These are phyloP conservation scores for Canavalia gladiata DNA, from an alignment of 306 rosid genomes.

Conservation along the genomic window DNA sequence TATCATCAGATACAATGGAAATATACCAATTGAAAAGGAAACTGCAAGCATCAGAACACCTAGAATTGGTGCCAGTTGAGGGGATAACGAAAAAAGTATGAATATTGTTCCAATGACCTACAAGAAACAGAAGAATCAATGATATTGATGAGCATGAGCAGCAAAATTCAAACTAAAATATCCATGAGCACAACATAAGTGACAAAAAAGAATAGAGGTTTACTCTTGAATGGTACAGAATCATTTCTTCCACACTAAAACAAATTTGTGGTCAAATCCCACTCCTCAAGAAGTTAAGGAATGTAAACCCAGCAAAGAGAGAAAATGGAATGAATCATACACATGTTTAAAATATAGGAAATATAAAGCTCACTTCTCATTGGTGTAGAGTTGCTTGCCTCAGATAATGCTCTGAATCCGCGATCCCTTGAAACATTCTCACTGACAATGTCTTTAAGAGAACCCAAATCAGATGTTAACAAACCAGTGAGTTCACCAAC, in stretches of 20 bases:
- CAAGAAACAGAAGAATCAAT: slow-evolving; percentile 45
- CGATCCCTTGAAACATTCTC: slow-evolving; percentile 96
- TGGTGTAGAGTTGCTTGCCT: slow-evolving; percentile 99
- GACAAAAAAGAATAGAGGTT: slow-evolving; percentile 15
- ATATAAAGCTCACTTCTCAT: slow-evolving; percentile 93
- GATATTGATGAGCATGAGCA: slow-evolving; percentile 35
- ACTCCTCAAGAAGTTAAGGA: slow-evolving; percentile 43
- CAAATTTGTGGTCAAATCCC: slow-evolving; percentile 31
- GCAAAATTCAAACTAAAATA: slow-evolving; percentile 43
- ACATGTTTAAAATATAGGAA: slow-evolving; percentile 67
- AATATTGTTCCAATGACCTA: slow-evolving; percentile 87
- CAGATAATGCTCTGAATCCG: slow-evolving; percentile 95
- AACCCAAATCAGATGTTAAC: slow-evolving; percentile 93
- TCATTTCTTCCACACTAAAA: slow-evolving; percentile 19
- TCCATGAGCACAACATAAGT: slow-evolving; percentile 19
- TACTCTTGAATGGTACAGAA: slow-evolving; percentile 15
- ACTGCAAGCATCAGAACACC: slow-evolving; percentile 76
- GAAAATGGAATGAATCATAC: slow-evolving; percentile 47
- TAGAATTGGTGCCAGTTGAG: slow-evolving; percentile 94
- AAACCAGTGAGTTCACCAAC: slow-evolving; percentile 95
- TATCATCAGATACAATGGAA: slow-evolving; percentile 33
- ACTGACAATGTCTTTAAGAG: slow-evolving; percentile 77
- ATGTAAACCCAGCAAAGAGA: slow-evolving; percentile 41
- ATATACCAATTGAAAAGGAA: slow-evolving; percentile 84
- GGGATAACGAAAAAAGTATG: slow-evolving; percentile 83